Base-by-base conservation (phyloP, 129 eudicot species). In the Helichrysum umbraculigerum region DNA sequence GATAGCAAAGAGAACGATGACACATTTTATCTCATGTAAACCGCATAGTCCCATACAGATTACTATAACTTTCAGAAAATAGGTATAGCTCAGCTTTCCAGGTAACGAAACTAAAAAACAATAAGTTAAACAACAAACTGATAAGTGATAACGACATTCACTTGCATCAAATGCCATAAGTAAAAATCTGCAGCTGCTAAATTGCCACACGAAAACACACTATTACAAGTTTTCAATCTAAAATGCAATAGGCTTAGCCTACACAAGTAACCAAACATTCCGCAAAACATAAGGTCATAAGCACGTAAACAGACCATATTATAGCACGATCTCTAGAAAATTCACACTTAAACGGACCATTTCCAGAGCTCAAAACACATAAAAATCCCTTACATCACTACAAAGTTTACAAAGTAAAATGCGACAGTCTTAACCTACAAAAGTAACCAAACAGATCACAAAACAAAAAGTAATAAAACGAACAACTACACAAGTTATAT, bases 121-220 rank as follows among this genome's bases (percentile, higher is more conserved):
- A 12, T 7, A 77, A 58, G 61, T 11, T 60, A 39, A 77, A 29
- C 42, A 8, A 20, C 10, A 33, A 39, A 41, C 42, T 0, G 17
- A 14, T 39, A 39, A 41, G 30, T 0, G 17, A 14, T 39, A 58
- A 29, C 16, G 58, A 68, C 68, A 77, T 39, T 39, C 30, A 37
- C 68, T 34, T 25, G 59, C 30, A 44, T 68, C 33, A 68, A 39
- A 56, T 77, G 75, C 22, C 59, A 17, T 77, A 61, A 44, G 65
- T 19, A 25, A 66, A 57, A 66, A 52, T 3, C 44, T 35, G 66
- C 42, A 9, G 42, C 5, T 37, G 75, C 39, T 37, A 22, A 30
- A 66, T 21, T 19, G 19, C 37, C 16, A 64, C 25, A 41, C 61
- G 16, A 7, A 7, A 41, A 41, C 6, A 61, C 28, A 16, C 7